phyloP scores from a whole-genome alignment of 805 yeast genomes.

The Jamesozyma spencerorum region DNA sequence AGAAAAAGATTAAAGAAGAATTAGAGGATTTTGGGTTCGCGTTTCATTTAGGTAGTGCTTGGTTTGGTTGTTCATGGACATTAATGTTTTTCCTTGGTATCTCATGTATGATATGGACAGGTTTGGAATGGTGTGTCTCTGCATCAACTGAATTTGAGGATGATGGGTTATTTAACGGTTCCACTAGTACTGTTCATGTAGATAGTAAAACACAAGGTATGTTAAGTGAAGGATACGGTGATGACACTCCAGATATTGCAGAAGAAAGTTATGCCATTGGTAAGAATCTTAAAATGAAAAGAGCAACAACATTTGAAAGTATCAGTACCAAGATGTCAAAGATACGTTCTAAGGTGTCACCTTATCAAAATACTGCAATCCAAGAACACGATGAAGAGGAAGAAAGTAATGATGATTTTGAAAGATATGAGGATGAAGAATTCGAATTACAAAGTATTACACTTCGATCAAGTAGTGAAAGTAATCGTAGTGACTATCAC shows the following conservation, averaged over 20 bases:
- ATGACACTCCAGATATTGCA: neutral
- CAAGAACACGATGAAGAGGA: neutral
- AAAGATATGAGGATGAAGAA: slow-evolving; percentile 8
- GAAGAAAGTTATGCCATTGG: too few species aligned
- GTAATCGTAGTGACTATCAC: slow-evolving; percentile 9
- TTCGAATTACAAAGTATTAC: slow-evolving; percentile 19
- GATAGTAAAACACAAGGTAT: neutral
- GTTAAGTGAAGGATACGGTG: neutral
- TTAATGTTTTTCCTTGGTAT: slow-evolving; percentile 15
- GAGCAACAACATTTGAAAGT: too few species aligned
- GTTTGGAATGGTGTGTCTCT: slow-evolving; percentile 29
- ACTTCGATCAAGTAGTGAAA: slow-evolving; percentile 13
- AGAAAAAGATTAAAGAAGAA: slow-evolving; percentile 17
- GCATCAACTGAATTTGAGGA: slow-evolving; percentile 2
- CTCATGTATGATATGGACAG: slow-evolving; percentile 26
- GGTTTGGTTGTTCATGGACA: slow-evolving; percentile 21
- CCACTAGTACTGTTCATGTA: neutral
- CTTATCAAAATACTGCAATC: too few species aligned
- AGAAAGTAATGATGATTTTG: neutral
- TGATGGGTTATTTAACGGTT: slow-evolving; percentile 1
- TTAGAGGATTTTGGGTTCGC: slow-evolving; percentile 22
- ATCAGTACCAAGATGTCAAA: too few species aligned
- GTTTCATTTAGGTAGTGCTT: slow-evolving; percentile 18
- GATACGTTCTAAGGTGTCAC: too few species aligned
- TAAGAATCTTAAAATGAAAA: too few species aligned